phyloP scores from a whole-genome alignment of 208 protist species.

The Crithidia mellificae region DNA sequence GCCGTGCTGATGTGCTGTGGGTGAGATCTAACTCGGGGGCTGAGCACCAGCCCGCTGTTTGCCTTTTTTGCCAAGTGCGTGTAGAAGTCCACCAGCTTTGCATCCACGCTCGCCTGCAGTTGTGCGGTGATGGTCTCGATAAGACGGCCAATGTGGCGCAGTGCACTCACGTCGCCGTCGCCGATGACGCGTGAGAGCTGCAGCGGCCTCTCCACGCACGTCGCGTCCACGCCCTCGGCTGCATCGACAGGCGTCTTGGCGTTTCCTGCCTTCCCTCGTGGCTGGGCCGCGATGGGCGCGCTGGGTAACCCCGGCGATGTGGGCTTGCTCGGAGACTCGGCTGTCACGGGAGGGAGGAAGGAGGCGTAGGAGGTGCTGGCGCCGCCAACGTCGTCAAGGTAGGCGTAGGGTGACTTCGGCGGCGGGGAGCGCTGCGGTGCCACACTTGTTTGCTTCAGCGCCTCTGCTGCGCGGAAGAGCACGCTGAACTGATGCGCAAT shows the following conservation, averaged over 20 bases:
- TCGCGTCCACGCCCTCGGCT: neutral
- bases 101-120: constrained; percentile 45
- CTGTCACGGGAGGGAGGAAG: neutral
- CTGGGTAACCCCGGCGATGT: neutral
- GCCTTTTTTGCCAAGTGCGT: constrained; percentile 51
- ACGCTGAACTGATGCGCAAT: constrained; percentile 19
- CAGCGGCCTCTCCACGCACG: neutral
- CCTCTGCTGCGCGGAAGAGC: constrained; percentile 13
- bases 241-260: neutral
- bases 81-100: constrained; percentile 67
- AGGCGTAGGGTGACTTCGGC: neutral
- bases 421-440: neutral
- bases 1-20: neutral
- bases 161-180: constrained; percentile 19
- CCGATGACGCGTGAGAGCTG: constrained; percentile 20
- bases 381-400: neutral
- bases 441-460: constrained; percentile 18
- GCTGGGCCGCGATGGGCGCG: neutral
- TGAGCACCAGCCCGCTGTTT: constrained; percentile 21
- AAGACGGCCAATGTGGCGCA: constrained; percentile 41
- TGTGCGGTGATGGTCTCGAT: constrained; percentile 27
- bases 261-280: neutral
- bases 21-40: neutral
- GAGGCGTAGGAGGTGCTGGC: neutral
- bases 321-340: neutral